These are phyloP conservation scores for Arxiozyma bovina DNA, from an alignment of 1,139 yeast species.

Conservation along the genomic window DNA sequence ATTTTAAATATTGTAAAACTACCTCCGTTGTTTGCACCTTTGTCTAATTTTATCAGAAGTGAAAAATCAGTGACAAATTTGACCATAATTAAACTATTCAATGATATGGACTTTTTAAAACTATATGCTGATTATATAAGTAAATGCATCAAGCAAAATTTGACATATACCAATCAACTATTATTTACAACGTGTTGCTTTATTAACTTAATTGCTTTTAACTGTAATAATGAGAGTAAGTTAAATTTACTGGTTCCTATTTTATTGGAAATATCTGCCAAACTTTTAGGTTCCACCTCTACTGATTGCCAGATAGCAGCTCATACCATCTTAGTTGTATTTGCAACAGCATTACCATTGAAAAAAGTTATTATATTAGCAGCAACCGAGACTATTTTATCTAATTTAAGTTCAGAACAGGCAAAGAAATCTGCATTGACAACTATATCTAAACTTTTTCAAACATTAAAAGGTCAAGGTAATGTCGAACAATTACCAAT, in stretches of 20 bases:
- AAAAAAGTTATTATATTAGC: constrained; percentile 56
- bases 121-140: constrained; percentile 54
- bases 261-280: constrained; percentile 50
- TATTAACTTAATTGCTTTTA: constrained; percentile 48
- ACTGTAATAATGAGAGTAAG: constrained; percentile 36
- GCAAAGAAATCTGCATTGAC: constrained; percentile 35
- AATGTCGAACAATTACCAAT: constrained; percentile 35
- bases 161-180: constrained; percentile 60
- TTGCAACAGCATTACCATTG: constrained; percentile 64
- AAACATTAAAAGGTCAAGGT: constrained; percentile 34
- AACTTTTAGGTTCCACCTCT: constrained; percentile 41
- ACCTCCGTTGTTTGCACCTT: constrained; percentile 71
- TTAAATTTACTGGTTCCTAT: constrained; percentile 41
- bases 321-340: constrained; percentile 70
- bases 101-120: constrained; percentile 59
- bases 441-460: constrained; percentile 34
- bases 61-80: constrained; percentile 57
- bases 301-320: constrained; percentile 74
- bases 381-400: constrained; percentile 57
- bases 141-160: constrained; percentile 45
- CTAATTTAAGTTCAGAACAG: constrained; percentile 35
- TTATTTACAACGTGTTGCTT: constrained; percentile 76
- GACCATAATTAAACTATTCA: constrained; percentile 64
- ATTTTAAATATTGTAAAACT: constrained; percentile 60
- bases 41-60: constrained; percentile 57